phyloP scores from a whole-genome alignment of 306 rosid species.

The Rubus parviflorus region DNA sequence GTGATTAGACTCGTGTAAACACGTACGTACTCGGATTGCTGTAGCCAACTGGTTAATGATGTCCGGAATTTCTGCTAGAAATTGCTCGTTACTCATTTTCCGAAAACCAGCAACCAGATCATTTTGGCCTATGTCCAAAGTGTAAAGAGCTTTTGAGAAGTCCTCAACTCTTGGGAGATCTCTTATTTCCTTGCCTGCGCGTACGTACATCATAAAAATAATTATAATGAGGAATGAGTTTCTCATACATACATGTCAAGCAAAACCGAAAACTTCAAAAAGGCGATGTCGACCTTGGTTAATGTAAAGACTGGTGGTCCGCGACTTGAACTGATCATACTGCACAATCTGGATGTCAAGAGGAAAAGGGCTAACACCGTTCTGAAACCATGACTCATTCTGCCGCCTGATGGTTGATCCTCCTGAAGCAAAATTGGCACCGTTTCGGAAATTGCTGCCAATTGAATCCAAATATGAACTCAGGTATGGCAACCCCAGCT shows the following conservation, averaged over 20 bases:
- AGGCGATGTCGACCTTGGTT: conserved; percentile 36
- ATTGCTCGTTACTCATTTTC: conserved; percentile 33
- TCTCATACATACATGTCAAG: background rate
- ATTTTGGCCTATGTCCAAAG: conserved; percentile 82
- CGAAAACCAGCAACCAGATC: conserved; percentile 58
- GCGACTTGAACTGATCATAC: conserved; percentile 55
- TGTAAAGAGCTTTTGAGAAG: conserved; percentile 64
- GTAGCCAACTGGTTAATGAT: conserved; percentile 43
- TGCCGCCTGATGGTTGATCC: conserved; percentile 60
- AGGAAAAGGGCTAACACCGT: conserved; percentile 61
- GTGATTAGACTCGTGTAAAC: no score
- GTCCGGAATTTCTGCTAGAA: conserved; percentile 39
- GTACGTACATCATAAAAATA: background rate
- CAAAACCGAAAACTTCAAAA: background rate
- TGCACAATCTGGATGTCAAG: conserved; percentile 67
- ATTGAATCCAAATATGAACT: conserved; percentile 69
- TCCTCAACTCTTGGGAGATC: conserved; percentile 62
- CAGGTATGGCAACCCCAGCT: conserved; percentile 52
- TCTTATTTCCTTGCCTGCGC: conserved; percentile 28
- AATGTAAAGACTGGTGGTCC: conserved; percentile 48
- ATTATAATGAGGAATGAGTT: background rate
- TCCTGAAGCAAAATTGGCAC: conserved; percentile 87
- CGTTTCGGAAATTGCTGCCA: conserved; percentile 64
- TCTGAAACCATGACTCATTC: conserved; percentile 49
- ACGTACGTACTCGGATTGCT: conserved; percentile 49